A percentile compares a stretch with the other conserved stretches of the same genome.
Evolutionary conservation across 2,329 filamentous ascomycete species (phyloP).

Genomic region (Penicillium griseofulvum): DNA sequence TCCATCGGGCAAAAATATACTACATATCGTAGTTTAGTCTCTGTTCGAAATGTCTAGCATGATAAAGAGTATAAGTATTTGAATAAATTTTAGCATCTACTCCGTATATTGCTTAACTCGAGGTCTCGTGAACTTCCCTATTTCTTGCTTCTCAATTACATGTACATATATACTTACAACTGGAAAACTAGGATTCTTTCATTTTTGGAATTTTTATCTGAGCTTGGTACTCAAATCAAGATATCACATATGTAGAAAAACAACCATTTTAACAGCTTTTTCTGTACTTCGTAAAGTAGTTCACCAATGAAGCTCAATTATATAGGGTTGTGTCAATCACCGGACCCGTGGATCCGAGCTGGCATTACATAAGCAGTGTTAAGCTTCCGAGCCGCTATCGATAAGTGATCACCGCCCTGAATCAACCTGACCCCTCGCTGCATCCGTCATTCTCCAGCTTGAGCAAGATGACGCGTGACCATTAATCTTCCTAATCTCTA

Average conservation of each 20-base stretch:
- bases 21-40: too few relatives aligned
- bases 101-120: too few relatives aligned
- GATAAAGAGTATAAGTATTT: too few relatives aligned
- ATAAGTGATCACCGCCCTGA: slow-evolving; percentile 19
- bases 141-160: not conserved
- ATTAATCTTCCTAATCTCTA: slow-evolving; percentile 2
- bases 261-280: not conserved
- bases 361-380: not conserved
- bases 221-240: not conserved
- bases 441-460: slow-evolving; percentile 17
- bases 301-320: not conserved
- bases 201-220: not conserved
- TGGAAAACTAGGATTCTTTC: not conserved
- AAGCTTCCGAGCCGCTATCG: slow-evolving; percentile 12
- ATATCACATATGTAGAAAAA: not conserved
- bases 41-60: not conserved
- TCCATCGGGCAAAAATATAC: not conserved
- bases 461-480: slow-evolving; percentile 4
- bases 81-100: not conserved
- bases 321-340: not conserved
- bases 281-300: too few relatives aligned
- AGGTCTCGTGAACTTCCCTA: not conserved
- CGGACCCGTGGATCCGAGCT: not conserved
- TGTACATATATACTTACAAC: not conserved
- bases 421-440: slow-evolving; percentile 21